phyloP scores from a whole-genome alignment of 257 asterid species.

The Forsythia viridissima region DNA sequence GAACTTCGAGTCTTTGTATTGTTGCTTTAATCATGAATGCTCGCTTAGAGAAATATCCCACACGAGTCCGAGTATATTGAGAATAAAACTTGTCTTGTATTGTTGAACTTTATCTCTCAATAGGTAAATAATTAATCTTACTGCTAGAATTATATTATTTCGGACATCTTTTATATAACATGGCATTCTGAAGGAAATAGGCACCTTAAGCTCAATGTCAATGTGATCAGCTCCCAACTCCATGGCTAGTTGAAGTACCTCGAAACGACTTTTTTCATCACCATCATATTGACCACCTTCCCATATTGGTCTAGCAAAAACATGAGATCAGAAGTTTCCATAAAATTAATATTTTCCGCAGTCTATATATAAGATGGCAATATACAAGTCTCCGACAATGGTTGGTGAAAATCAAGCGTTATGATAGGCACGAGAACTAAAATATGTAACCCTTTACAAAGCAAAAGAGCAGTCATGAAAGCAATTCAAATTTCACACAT shows the following conservation, averaged over 20 bases:
- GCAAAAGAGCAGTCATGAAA: neutral
- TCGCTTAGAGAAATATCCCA: neutral
- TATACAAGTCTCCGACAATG: neutral
- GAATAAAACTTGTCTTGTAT: neutral
- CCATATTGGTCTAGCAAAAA: constrained; percentile 73
- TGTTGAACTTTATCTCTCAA: neutral
- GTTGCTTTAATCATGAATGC: neutral
- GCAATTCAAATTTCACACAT: neutral
- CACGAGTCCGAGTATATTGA: neutral
- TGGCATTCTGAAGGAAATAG: constrained; percentile 11
- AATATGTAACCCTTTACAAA: neutral
- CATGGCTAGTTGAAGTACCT: constrained; percentile 79
- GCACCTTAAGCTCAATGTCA: constrained; percentile 93
- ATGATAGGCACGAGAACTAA: neutral
- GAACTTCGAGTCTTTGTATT: neutral
- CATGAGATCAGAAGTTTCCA: constrained; percentile 18
- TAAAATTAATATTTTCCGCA: constrained; percentile 9
- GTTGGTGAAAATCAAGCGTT: neutral
- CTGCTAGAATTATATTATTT: neutral
- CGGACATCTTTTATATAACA: constrained; percentile 7
- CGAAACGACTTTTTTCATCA: constrained; percentile 67
- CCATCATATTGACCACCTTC: constrained; percentile 97
- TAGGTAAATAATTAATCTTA: neutral
- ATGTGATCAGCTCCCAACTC: constrained; percentile 96
- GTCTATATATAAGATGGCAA: neutral